Base-by-base conservation (phyloP, 202 grass and related monocot species). In the Carex arenaria region DNA sequence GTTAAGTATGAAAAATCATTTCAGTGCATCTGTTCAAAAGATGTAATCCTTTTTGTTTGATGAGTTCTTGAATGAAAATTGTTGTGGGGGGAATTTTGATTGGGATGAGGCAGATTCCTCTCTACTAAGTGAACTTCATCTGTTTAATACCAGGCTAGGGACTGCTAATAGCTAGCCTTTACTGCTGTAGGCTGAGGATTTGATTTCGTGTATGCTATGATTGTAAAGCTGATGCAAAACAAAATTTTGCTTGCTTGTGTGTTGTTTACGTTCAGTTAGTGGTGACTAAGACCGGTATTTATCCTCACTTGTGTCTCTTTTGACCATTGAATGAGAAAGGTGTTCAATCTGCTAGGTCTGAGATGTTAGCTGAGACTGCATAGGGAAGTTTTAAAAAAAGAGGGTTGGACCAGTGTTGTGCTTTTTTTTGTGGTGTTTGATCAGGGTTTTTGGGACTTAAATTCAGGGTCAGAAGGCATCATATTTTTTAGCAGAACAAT, bases 1-100 rank as follows among this genome's bases (percentile, higher is more conserved):
- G 9, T 4, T 8, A 78, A 57, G 32, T 32, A 38, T 59, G 28
- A 28, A 31, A 47, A 53, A 73, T 73, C 4, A 38, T 15, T 36
- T 59, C 14, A 38, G 73, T 60, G 15, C 23, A 38, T 78, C 53
- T 19, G 30, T 36, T n/a, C 30, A 36, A 78, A 78, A 10, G 22
- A 81, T 81, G 78, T 81, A 49, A 65, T 65, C 22, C 22, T 49
- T 64, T 81, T 81, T 65, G 59, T 7, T 81, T 81, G n/a, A 28
- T 26, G 19, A 65, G 59, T 20, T 81, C 13, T 45, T 81, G 38
- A 40, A 40, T 40, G 38, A 40, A 40, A 40, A 40, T 40, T 40
- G 38, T 40, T 40, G 38, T 4, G 4, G 5, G 36, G 36, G 38
- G 7, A 40, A 40, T 40, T 40, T 40, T 40, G 38, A 40, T 40